Base-by-base conservation (phyloP, 2,329 filamentous ascomycete genomes). In the Rachicladosporium sp. region DNA sequence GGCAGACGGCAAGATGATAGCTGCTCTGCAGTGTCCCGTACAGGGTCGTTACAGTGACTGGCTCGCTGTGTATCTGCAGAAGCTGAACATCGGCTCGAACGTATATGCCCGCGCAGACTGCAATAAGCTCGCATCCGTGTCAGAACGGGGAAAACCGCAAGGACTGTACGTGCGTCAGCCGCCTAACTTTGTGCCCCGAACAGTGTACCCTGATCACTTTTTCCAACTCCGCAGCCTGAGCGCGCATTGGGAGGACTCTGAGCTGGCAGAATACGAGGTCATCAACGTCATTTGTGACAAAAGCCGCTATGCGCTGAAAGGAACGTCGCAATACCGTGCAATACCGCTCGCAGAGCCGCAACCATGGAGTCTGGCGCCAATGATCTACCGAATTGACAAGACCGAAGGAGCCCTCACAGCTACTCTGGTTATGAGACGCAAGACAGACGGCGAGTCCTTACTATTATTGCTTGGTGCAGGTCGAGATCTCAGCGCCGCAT, bases 1-100 rank as follows among this genome's bases (percentile, higher is more conserved):
- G 23, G 15, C 31, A 21, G 19, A 33, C 49, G 43, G 37, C 23
- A 11, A 46, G 11, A 58, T 47, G 31, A 43, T 58, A 13, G 58
- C 58, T 4, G 52, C 52, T 2, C 41, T 61, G 7, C 49, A 59
- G 35, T 61, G 58, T 30, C 56, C 57, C 0, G 43, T 45, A 1
- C 55, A 55, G 4, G 51, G 49, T n/a, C 46, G 52, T 6, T 54
- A 55, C 31, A 44, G 51, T 12, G 50, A 40, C 9, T 60, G 54
- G 33, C 42, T 60, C 3, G 52, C 52, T 12, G 50, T 61, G 4
- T 56, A 56, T 33, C 48, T 60, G 8, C 39, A 50, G 29, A 54
- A 51, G 19, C 32, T 59, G 3, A 11, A 31, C 9, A 38, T 12
- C 10, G 33, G 35, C n/a, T 19, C 27, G 5, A 37, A 44, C 11